Conservation (phyloP, 345 rosid species). For the Moringa oleifera region DNA sequence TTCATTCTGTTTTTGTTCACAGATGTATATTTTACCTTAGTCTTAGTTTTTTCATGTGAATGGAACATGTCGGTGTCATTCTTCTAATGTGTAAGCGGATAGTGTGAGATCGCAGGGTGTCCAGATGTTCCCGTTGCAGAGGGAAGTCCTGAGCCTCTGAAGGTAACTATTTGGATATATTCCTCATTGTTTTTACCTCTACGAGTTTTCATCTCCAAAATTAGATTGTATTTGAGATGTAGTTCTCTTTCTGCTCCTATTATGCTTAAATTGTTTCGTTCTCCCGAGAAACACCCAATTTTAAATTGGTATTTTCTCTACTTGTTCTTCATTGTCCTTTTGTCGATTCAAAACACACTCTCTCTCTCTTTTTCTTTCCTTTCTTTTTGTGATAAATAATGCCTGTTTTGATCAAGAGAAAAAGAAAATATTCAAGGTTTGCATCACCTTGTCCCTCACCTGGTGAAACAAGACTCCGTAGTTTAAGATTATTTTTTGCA, state of each 20-base stretch:
- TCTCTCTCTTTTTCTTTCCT: not conserved
- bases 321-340: not conserved
- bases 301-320: not conserved
- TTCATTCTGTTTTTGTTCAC: not conserved
- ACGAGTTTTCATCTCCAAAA: not conserved
- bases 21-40: not conserved
- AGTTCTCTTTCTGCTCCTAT: not conserved
- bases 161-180: constrained; percentile 39
- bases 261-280: too few relatives aligned
- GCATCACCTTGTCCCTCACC: not conserved
- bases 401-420: not conserved
- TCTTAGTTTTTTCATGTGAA: constrained; percentile 2
- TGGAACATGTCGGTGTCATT: constrained; percentile 36
- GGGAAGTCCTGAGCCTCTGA: constrained; percentile 74
- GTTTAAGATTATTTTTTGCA: not conserved
- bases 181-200: not conserved
- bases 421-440: not conserved
- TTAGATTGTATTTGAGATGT: not conserved
- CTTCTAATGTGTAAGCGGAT: constrained; percentile 57
- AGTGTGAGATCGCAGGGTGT: constrained; percentile 95
- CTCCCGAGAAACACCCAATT: not conserved
- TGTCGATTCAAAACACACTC: not conserved
- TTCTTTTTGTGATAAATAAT: too few relatives aligned
- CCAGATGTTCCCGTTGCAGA: constrained; percentile 81
- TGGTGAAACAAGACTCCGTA: not conserved